phyloP scores from a whole-genome alignment of 2,329 filamentous ascomycete species.

The Colletotrichum sp. region DNA sequence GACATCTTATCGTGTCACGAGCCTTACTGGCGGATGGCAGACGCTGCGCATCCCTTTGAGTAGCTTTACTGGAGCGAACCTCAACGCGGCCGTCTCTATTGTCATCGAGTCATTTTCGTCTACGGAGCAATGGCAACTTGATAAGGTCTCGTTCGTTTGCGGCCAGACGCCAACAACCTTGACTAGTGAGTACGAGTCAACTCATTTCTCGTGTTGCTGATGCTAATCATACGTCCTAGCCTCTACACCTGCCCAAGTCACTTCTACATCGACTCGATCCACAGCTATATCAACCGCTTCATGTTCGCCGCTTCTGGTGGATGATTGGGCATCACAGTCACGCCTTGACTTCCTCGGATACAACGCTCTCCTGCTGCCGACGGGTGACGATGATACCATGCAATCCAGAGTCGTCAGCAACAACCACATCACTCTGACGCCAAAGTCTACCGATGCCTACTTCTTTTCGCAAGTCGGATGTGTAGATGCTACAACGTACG shows the following conservation, averaged over 20 bases:
- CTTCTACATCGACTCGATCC: neutral
- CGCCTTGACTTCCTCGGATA: conserved; percentile 65
- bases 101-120: conserved; percentile 43
- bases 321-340: conserved; percentile 67
- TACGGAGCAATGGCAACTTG: conserved; percentile 45
- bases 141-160: conserved; percentile 52
- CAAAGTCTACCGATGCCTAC: conserved; percentile 53
- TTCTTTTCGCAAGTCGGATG: conserved; percentile 64
- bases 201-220: neutral
- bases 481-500: conserved; percentile 55
- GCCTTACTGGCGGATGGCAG: conserved; percentile 53
- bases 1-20: conserved; percentile 45
- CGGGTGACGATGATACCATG: conserved; percentile 63
- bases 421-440: conserved; percentile 56
- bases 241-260: neutral
- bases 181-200: conserved; percentile 14
- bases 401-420: conserved; percentile 57
- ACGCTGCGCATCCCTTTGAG: conserved; percentile 55
- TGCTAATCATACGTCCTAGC: conserved; percentile 2
- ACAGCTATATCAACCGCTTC: conserved; percentile 6
- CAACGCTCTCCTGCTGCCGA: conserved; percentile 60
- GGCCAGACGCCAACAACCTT: conserved; percentile 17
- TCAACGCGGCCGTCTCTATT: conserved; percentile 50
- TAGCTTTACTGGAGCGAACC: conserved; percentile 53
- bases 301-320: conserved; percentile 53